A percentile compares a stretch with the other conserved stretches of the same genome.
phyloP scores from a whole-genome alignment of 176 grass and related monocot genomes.

The Aegilops bicornis region DNA sequence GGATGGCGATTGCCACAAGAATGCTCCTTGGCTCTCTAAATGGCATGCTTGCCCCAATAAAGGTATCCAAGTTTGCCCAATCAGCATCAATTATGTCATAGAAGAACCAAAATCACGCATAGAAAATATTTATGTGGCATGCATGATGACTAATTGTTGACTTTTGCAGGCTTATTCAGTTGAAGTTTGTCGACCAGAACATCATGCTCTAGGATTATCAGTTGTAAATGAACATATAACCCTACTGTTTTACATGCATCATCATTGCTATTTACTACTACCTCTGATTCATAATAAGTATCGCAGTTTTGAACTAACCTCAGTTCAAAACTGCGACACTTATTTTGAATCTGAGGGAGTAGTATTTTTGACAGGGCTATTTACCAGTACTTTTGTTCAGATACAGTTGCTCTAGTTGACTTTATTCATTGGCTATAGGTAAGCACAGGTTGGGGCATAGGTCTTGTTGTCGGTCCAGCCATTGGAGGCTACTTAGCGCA shows the following conservation, averaged over 20 bases:
- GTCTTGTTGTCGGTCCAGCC: conserved; percentile 72
- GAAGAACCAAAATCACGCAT: not conserved
- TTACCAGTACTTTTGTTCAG: not conserved
- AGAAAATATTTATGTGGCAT: too few relatives aligned
- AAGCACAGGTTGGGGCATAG: conserved; percentile 54
- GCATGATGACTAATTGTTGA: not conserved
- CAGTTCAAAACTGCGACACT: too few relatives aligned
- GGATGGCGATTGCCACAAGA: conserved; percentile 76
- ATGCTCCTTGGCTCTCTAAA: conserved; percentile 70
- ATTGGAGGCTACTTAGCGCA: conserved; percentile 82
- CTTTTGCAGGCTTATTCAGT: conserved; percentile 60
- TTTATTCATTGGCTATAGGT: conserved; percentile 18
- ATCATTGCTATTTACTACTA: not conserved
- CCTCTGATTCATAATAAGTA: too few relatives aligned
- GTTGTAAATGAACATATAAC: conserved; percentile 39
- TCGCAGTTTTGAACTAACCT: too few relatives aligned
- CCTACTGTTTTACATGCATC: not conserved
- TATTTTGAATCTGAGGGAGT: too few relatives aligned
- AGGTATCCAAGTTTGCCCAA: conserved; percentile 2
- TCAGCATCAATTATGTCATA: not conserved
- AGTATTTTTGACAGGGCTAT: too few relatives aligned
- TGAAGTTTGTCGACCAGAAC: conserved; percentile 71
- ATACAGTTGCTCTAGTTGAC: not conserved
- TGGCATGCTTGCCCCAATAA: conserved; percentile 58
- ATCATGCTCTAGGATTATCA: conserved; percentile 67